These are phyloP conservation scores for Tubosaeta sp. DNA, from an alignment of 768 basidiomycete genomes.

Conservation along the genomic window DNA sequence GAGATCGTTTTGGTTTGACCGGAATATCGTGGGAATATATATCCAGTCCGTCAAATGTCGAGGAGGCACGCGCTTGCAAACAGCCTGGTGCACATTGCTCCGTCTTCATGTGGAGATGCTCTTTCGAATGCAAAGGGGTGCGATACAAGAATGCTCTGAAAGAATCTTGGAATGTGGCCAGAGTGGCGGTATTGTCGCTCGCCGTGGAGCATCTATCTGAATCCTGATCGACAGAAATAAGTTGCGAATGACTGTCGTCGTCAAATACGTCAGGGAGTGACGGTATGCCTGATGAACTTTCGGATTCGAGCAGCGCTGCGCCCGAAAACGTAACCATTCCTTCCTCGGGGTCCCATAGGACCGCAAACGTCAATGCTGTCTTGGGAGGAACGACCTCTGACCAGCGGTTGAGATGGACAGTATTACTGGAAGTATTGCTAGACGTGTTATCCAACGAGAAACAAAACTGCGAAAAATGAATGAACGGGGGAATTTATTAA, in stretches of 20 bases:
- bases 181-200: conserved; percentile 22
- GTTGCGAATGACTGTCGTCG: conserved; percentile 16
- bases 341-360: conserved; percentile 55
- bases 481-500: background rate
- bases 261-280: conserved; percentile 13
- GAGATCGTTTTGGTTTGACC: conserved; percentile 11
- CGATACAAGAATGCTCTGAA: conserved; percentile 27
- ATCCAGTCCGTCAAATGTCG: conserved; percentile 29
- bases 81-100: conserved; percentile 3
- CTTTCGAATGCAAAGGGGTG: conserved; percentile 19
- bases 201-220: conserved; percentile 1
- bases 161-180: conserved; percentile 26
- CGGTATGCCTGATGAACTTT: conserved; percentile 8
- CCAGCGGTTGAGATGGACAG: conserved; percentile 39
- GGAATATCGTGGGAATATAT: conserved; percentile 27
- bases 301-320: conserved; percentile 39
- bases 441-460: conserved; percentile 21
- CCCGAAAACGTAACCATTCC: conserved; percentile 57
- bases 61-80: conserved; percentile 26
- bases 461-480: conserved; percentile 14
- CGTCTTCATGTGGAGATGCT: conserved; percentile 14
- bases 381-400: conserved; percentile 55
- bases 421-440: conserved; percentile 7
- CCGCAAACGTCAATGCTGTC: conserved; percentile 54
- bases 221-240: conserved; percentile 12